These are phyloP conservation scores for Vanderwaltozyma tropicalis DNA, from an alignment of 805 yeast species.

Conservation along the genomic window DNA sequence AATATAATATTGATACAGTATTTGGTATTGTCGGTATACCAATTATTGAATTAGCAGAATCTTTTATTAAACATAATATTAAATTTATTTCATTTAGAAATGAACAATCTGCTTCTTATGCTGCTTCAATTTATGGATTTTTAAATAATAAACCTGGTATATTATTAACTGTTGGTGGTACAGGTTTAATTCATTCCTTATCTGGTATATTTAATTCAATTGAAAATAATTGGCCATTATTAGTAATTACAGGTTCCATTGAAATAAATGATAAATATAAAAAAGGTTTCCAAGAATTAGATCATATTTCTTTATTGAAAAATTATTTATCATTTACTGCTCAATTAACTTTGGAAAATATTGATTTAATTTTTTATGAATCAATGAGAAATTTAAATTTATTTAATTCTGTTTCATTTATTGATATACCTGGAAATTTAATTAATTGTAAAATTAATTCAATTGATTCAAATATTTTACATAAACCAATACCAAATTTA, in stretches of 20 bases:
- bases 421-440: constrained; percentile 56
- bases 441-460: constrained; percentile 20
- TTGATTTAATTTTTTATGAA: constrained; percentile 9
- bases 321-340: constrained; percentile 44
- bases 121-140: constrained; percentile 63
- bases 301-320: constrained; percentile 43
- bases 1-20: constrained; percentile 42
- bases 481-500: constrained; percentile 3
- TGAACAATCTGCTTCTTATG: constrained; percentile 68
- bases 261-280: constrained; percentile 37
- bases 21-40: constrained; percentile 74
- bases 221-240: constrained; percentile 53
- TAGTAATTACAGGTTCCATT: constrained; percentile 54
- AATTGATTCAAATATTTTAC: not conserved
- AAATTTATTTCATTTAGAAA: constrained; percentile 52
- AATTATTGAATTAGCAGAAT: constrained; percentile 59
- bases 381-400: constrained; percentile 3
- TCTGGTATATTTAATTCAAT: constrained; percentile 58
- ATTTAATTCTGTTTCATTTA: constrained; percentile 49
- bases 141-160: constrained; percentile 58
- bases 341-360: constrained; percentile 15
- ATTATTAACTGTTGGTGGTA: constrained; percentile 63
- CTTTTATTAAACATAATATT: constrained; percentile 43
- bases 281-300: constrained; percentile 67
- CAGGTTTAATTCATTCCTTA: constrained; percentile 57